These are phyloP conservation scores for Xylaria nigripes DNA, from an alignment of 495 filamentous ascomycete species.

Conservation along the genomic window DNA sequence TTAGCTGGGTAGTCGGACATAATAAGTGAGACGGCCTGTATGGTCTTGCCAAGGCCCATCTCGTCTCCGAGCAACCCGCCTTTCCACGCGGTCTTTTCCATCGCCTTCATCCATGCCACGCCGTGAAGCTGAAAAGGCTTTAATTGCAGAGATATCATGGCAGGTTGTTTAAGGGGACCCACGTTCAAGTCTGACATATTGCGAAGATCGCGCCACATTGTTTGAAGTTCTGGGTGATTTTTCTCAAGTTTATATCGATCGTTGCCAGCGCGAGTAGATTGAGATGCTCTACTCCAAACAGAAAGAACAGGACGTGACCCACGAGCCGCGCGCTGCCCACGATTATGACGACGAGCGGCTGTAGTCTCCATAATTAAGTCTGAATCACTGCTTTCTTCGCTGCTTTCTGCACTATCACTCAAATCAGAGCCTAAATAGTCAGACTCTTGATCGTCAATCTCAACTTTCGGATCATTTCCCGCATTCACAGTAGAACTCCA, in stretches of 20 bases:
- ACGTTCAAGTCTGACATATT: conserved; percentile 56
- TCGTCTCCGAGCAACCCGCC: conserved; percentile 90
- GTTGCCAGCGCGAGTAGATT: conserved; percentile 7
- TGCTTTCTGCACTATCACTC: too few relatives aligned
- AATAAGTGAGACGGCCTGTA: conserved; percentile 90
- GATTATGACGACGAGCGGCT: too few relatives aligned
- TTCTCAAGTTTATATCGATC: conserved; percentile 53
- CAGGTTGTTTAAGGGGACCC: conserved; percentile 63
- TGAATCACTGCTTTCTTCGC: too few relatives aligned
- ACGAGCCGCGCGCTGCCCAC: too few relatives aligned
- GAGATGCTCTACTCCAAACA: too few relatives aligned
- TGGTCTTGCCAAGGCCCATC: conserved; percentile 98
- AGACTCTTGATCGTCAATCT: not conserved
- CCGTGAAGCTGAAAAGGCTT: conserved; percentile 93
- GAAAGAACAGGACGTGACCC: too few relatives aligned
- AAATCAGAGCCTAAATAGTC: too few relatives aligned
- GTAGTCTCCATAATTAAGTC: too few relatives aligned
- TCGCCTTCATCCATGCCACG: conserved; percentile 83
- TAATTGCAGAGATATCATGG: conserved; percentile 66
- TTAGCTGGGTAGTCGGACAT: conserved; percentile 92
- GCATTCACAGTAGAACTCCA: not conserved
- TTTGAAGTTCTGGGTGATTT: conserved; percentile 66
- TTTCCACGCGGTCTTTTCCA: conserved; percentile 76
- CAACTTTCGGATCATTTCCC: not conserved
- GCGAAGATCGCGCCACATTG: conserved; percentile 76